phyloP scores from a whole-genome alignment of 192 early-diverging fungal genomes.

The Podila horticola region DNA sequence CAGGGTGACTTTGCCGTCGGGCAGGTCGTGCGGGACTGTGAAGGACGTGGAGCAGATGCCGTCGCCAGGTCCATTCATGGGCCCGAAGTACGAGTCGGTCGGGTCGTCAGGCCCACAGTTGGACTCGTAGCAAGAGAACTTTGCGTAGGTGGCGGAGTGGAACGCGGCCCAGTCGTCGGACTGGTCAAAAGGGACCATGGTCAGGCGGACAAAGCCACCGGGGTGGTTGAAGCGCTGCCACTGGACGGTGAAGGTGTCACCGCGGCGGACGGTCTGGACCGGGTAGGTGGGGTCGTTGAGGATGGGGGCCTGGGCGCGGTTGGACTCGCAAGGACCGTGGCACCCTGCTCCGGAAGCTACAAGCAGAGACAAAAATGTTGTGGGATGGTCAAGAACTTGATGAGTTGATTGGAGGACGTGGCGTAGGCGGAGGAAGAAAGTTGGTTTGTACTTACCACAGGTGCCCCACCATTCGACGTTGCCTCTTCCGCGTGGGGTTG shows the following conservation, averaged over 20 bases:
- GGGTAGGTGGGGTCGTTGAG: conserved; percentile 61
- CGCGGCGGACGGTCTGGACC: conserved; percentile 62
- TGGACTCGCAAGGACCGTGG: conserved; percentile 68
- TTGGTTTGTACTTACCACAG: conserved; percentile 19
- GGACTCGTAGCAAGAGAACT: conserved; percentile 68
- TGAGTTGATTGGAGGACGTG: neutral
- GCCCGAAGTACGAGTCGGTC: conserved; percentile 52
- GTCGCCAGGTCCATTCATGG: conserved; percentile 64
- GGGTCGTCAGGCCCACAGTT: conserved; percentile 62
- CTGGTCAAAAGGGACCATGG: conserved; percentile 67
- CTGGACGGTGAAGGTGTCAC: conserved; percentile 58
- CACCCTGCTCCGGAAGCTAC: conserved; percentile 64
- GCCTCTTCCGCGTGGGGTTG: conserved; percentile 28
- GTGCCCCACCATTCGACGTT: conserved; percentile 47
- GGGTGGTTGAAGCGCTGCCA: conserved; percentile 73
- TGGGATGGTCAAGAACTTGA: no score
- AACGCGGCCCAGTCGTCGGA: conserved; percentile 69
- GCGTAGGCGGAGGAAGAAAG: neutral
- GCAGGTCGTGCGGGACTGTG: conserved; percentile 60
- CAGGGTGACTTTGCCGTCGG: conserved; percentile 64
- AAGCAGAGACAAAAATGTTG: no score
- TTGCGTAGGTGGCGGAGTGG: conserved; percentile 57
- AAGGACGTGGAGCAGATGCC: conserved; percentile 61
- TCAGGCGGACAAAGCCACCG: conserved; percentile 69
- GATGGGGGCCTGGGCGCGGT: conserved; percentile 58